Percentiles rank a stretch among this genome's conserved stretches.
These are phyloP conservation scores for Epichloe gansuensis DNA, from an alignment of 2,329 filamentous ascomycete genomes.

Conservation along the genomic window DNA sequence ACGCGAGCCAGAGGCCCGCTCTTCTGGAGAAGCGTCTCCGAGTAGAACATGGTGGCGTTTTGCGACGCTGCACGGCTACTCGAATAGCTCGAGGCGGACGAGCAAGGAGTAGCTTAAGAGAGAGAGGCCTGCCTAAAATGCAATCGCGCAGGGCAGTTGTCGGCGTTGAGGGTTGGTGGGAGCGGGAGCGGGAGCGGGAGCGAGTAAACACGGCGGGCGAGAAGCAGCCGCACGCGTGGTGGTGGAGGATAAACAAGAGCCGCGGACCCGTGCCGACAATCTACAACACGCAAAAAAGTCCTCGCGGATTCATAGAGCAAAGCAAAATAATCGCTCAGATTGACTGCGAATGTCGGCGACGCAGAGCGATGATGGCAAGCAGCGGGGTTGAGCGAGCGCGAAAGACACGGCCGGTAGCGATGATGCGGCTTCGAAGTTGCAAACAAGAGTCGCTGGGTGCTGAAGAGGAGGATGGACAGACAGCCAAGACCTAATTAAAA, in stretches of 20 bases:
- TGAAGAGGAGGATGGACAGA: neutral
- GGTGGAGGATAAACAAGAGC: constrained; percentile 19
- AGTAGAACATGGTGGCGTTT: constrained; percentile 75
- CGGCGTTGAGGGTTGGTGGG: neutral
- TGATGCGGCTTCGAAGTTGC: constrained; percentile 10
- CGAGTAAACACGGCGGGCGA: constrained; percentile 18
- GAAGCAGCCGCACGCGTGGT: constrained; percentile 18
- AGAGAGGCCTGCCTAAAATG: neutral
- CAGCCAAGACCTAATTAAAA: constrained; percentile 19
- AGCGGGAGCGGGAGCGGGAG: constrained; percentile 8
- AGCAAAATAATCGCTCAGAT: constrained; percentile 12
- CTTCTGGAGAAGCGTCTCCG: constrained; percentile 88
- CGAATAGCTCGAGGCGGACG: constrained; percentile 9
- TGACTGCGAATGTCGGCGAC: constrained; percentile 13
- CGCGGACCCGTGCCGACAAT: constrained; percentile 14
- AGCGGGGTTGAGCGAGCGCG: constrained; percentile 8
- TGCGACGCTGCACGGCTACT: constrained; percentile 17
- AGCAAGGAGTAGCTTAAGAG: constrained; percentile 5
- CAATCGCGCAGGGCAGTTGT: constrained; percentile 7
- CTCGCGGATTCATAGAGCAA: constrained; percentile 19
- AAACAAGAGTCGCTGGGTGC: neutral
- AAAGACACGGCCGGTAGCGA: constrained; percentile 6
- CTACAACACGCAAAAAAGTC: constrained; percentile 18
- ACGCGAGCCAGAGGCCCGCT: constrained; percentile 93
- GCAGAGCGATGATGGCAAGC: constrained; percentile 12